phyloP scores from a whole-genome alignment of 2,329 filamentous ascomycete genomes.

The Chaetomiaceae sp. region DNA sequence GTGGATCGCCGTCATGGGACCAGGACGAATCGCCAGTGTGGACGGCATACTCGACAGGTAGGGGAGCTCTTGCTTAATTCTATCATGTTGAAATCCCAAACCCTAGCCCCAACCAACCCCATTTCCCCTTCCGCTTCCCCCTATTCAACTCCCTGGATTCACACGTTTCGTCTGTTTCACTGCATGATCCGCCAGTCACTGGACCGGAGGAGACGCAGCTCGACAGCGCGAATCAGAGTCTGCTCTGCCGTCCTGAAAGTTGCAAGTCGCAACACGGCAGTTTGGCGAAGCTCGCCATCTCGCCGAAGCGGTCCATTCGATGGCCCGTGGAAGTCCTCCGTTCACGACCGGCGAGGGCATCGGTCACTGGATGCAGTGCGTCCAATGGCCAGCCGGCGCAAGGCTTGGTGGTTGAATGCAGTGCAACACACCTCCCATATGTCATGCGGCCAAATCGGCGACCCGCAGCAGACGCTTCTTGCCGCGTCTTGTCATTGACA shows the following conservation, averaged over 20 bases:
- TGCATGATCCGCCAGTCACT: conserved; percentile 45
- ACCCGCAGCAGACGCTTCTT: conserved; percentile 25
- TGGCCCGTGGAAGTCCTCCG: conserved; percentile 7
- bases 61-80: conserved; percentile 36
- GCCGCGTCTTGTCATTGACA: conserved; percentile 11
- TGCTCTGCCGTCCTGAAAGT: conserved; percentile 22
- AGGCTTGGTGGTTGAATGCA: conserved; percentile 26
- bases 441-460: conserved; percentile 33
- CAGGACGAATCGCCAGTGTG: conserved; percentile 67
- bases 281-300: conserved; percentile 14
- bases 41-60: conserved; percentile 87
- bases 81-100: too few species aligned
- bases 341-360: neutral
- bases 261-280: conserved; percentile 33
- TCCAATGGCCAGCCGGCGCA: conserved; percentile 23
- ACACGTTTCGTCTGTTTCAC: conserved; percentile 31
- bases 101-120: neutral
- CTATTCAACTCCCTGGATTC: conserved; percentile 12
- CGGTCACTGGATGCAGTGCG: conserved; percentile 19
- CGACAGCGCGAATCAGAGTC: conserved; percentile 38
- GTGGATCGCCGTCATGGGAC: conserved; percentile 66
- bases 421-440: conserved; percentile 30
- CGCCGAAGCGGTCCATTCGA: neutral
- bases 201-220: conserved; percentile 37
- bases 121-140: conserved; percentile 18